phyloP scores from a whole-genome alignment of 1,284 basidiomycete species.

The Irpex sp. region DNA sequence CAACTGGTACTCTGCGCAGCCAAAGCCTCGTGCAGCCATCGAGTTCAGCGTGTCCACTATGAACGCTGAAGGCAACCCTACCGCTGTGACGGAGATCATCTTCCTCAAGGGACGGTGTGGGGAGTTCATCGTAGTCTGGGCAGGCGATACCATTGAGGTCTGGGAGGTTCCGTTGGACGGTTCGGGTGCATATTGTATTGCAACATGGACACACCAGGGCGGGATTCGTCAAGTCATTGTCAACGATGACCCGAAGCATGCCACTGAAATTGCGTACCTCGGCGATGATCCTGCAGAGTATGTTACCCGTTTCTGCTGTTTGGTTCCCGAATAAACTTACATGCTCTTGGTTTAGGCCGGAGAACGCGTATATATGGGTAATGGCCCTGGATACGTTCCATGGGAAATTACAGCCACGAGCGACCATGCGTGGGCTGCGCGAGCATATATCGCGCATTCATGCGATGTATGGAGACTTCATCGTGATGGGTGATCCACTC shows the following conservation, averaged over 20 bases:
- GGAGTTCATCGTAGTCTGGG: conserved; percentile 29
- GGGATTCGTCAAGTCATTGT: conserved; percentile 26
- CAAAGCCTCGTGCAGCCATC: conserved; percentile 21
- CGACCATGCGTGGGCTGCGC: conserved; percentile 17
- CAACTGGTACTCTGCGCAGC: conserved; percentile 33
- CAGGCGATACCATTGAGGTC: conserved; percentile 24
- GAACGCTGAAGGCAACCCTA: conserved; percentile 12
- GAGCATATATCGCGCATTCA: conserved; percentile 21
- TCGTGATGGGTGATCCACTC: conserved; percentile 23
- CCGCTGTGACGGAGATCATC: conserved; percentile 26
- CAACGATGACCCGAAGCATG: conserved; percentile 29
- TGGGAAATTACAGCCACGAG: conserved; percentile 19
- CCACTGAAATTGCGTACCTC: conserved; percentile 25
- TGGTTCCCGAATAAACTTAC: not conserved
- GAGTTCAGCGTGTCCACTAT: conserved; percentile 22
- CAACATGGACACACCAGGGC: conserved; percentile 22
- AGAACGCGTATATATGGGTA: conserved; percentile 15
- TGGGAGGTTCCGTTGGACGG: conserved; percentile 36
- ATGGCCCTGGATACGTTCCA: conserved; percentile 28
- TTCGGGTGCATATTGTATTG: conserved; percentile 29
- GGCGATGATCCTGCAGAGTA: conserved; percentile 17
- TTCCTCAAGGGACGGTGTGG: conserved; percentile 33
- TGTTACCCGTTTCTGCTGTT: conserved; percentile 10
- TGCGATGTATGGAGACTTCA: conserved; percentile 22
- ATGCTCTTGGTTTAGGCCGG: not conserved